Conservation (phyloP, 345 rosid species). For the Citrus inodora region DNA sequence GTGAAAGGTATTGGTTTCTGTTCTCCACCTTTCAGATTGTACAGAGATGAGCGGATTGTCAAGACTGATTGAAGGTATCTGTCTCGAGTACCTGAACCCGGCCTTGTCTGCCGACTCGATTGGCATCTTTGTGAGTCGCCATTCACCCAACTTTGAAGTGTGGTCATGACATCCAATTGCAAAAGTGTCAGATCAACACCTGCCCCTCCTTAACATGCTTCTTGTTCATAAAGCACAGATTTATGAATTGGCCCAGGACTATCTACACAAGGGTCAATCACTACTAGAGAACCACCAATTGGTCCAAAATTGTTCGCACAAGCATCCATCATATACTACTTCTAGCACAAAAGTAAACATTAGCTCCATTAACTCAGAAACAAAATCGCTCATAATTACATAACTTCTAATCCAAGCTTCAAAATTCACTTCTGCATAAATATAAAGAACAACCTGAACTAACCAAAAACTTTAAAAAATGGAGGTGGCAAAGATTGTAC, state of each 20-base stretch:
- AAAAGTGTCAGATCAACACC: slow-evolving; percentile 22
- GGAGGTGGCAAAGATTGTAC: background rate
- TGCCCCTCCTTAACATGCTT: slow-evolving; percentile 78
- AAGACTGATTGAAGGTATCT: slow-evolving; percentile 64
- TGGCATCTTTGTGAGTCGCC: slow-evolving; percentile 57
- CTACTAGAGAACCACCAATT: slow-evolving; percentile 26
- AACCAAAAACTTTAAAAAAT: background rate
- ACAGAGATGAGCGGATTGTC: slow-evolving; percentile 69
- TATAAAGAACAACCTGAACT: background rate
- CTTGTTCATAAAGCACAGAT: slow-evolving; percentile 63
- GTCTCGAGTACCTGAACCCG: slow-evolving; percentile 59
- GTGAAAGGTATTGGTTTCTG: slow-evolving; percentile 69
- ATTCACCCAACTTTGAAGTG: slow-evolving; percentile 61
- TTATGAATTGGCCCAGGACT: slow-evolving; percentile 64
- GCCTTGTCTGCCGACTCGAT: slow-evolving; percentile 62
- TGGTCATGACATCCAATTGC: slow-evolving; percentile 79
- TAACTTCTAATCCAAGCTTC: background rate
- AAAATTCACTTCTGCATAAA: background rate
- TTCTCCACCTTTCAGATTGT: slow-evolving; percentile 74
- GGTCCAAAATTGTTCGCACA: slow-evolving; percentile 34
- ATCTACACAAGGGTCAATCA: slow-evolving; percentile 18
- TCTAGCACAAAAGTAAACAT: background rate
- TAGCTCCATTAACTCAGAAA: background rate
- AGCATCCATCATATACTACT: slow-evolving; percentile 11
- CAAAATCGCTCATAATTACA: background rate